Evolutionary conservation across 1,139 yeast genomes (phyloP).

Genomic region (Candida gigantensis): DNA sequence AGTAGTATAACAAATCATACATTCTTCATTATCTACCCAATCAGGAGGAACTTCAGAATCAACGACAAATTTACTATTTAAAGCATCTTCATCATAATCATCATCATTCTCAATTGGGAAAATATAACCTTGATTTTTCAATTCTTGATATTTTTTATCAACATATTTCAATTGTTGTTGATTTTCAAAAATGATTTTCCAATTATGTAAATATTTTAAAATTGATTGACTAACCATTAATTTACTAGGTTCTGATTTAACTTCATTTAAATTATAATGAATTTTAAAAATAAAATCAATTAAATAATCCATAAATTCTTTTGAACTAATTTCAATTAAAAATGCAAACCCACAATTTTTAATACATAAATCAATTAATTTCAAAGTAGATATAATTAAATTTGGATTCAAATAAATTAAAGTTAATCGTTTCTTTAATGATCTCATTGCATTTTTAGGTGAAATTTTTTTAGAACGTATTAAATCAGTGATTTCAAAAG

Average conservation of each 20-base stretch:
- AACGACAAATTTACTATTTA: constrained; percentile 53
- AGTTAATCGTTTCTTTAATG: constrained; percentile 72
- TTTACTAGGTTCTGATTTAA: constrained; percentile 44
- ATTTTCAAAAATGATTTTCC: constrained; percentile 74
- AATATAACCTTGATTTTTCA: constrained; percentile 62
- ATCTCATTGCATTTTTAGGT: constrained; percentile 82
- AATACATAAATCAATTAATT: constrained; percentile 80
- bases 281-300: constrained; percentile 44
- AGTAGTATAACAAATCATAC: constrained; percentile 87
- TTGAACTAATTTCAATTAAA: constrained; percentile 72
- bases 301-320: constrained; percentile 83
- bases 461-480: constrained; percentile 83
- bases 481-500: constrained; percentile 84
- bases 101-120: constrained; percentile 58
- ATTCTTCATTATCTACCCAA: constrained; percentile 94
- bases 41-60: constrained; percentile 96
- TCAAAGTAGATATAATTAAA: constrained; percentile 70
- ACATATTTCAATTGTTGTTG: constrained; percentile 71
- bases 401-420: constrained; percentile 69
- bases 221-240: constrained; percentile 60
- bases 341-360: constrained; percentile 93
- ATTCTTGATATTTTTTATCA: constrained; percentile 57
- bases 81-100: constrained; percentile 24
- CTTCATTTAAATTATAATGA: constrained; percentile 37
- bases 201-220: constrained; percentile 67